A percentile compares a stretch with the other conserved stretches of the same genome.
phyloP scores from a whole-genome alignment of 1,139 yeast species.

The Pichia sp. region DNA sequence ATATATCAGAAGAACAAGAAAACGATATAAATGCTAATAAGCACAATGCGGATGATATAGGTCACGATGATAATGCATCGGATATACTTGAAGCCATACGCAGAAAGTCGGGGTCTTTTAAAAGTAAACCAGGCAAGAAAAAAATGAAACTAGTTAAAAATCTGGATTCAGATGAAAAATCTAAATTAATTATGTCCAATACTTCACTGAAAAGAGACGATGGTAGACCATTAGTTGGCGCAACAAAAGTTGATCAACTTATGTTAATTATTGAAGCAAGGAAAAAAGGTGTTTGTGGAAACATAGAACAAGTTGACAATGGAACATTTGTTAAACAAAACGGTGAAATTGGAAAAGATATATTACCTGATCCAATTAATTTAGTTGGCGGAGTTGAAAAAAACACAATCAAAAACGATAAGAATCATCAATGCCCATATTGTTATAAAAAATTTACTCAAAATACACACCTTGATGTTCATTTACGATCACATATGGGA shows the following conservation, averaged over 20 bases:
- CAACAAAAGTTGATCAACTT: slow-evolving; percentile 81
- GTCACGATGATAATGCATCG: no score
- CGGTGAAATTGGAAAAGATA: slow-evolving; percentile 12
- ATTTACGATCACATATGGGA: slow-evolving; percentile 71
- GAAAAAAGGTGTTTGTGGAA: slow-evolving; percentile 60
- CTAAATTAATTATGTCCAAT: slow-evolving; percentile 15
- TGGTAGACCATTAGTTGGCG: slow-evolving; percentile 68
- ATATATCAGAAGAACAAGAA: no score
- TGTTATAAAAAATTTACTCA: slow-evolving; percentile 68
- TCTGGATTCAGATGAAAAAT: neutral
- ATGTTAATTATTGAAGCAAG: slow-evolving; percentile 88
- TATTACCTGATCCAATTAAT: slow-evolving; percentile 58
- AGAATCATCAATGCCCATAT: slow-evolving; percentile 61
- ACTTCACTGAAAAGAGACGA: slow-evolving; percentile 40
- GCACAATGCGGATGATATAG: no score
- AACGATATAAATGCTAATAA: no score
- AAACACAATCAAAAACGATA: slow-evolving; percentile 42
- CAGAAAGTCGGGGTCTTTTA: neutral
- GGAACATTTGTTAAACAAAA: slow-evolving; percentile 37
- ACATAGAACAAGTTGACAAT: slow-evolving; percentile 56
- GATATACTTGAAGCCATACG: neutral
- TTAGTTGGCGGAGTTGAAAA: slow-evolving; percentile 82
- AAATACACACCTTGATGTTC: slow-evolving; percentile 73
- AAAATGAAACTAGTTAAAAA: neutral
- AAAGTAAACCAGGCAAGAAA: neutral